phyloP scores from a whole-genome alignment of 371 early-diverging fungal species.

The Circinella umbellata region DNA sequence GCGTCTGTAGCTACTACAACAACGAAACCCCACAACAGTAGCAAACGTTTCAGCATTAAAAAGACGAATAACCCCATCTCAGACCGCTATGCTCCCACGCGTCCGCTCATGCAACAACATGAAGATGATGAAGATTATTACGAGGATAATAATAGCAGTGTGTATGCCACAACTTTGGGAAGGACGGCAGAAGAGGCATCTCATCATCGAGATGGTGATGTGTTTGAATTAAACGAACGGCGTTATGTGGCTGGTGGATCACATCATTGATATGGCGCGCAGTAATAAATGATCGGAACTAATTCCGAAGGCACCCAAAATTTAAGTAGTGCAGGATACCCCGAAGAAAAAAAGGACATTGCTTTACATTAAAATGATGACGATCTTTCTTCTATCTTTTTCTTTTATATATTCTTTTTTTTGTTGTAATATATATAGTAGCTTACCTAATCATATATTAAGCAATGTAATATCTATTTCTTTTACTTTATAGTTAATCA shows the following conservation, averaged over 20 bases:
- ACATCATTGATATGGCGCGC: neutral
- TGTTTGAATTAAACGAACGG: slow-evolving; percentile 2
- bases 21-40: neutral
- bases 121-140: slow-evolving; percentile 11
- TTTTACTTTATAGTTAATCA: neutral
- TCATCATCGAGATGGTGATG: slow-evolving; percentile 12
- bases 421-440: no score
- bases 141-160: slow-evolving; percentile 1
- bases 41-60: neutral
- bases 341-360: neutral
- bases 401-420: no score
- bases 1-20: neutral
- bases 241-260: neutral
- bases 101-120: slow-evolving; percentile 9
- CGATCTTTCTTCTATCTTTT: no score
- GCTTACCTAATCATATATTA: no score
- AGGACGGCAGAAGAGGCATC: neutral
- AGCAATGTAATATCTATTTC: neutral
- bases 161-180: neutral
- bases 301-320: neutral
- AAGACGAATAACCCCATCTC: neutral
- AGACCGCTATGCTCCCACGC: slow-evolving; percentile 11
- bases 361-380: no score
- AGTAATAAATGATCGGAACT: slow-evolving; percentile 1
- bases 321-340: neutral